Evolutionary conservation across 2,329 filamentous ascomycete genomes (phyloP).

Genomic region (Stachybotrys elegans): DNA sequence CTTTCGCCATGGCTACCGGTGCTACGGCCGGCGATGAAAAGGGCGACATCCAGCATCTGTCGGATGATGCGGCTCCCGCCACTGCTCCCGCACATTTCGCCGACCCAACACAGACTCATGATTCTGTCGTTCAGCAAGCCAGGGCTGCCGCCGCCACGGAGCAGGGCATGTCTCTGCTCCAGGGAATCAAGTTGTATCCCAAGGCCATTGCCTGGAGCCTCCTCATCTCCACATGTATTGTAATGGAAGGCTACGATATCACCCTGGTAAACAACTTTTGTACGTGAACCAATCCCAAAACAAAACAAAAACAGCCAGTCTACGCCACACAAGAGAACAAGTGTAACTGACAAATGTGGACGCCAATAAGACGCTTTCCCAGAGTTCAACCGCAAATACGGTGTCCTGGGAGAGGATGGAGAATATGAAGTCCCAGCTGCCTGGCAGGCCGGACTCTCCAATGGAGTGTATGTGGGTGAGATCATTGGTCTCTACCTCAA

Average conservation of each 20-base stretch:
- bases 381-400: conserved; percentile 55
- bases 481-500: conserved; percentile 64
- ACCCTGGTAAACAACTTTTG: conserved; percentile 79
- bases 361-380: conserved; percentile 42
- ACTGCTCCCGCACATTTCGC: conserved; percentile 1
- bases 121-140: conserved; percentile 27
- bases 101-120: conserved; percentile 19
- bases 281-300: conserved; percentile 23
- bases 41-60: conserved; percentile 3
- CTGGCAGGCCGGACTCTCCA: conserved; percentile 60
- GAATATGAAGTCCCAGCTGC: conserved; percentile 51
- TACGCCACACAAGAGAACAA: not conserved
- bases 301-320: too few relatives aligned
- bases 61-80: not conserved
- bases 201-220: conserved; percentile 82
- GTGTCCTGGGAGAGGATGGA: conserved; percentile 38
- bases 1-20: not conserved
- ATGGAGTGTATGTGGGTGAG: conserved; percentile 56
- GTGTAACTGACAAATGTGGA: conserved; percentile 6
- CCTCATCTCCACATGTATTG: conserved; percentile 83
- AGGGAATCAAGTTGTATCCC: conserved; percentile 78
- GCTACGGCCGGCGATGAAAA: not conserved
- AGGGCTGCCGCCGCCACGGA: conserved; percentile 52
- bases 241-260: conserved; percentile 88
- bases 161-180: conserved; percentile 64